Evolutionary conservation across 805 yeast species (phyloP), one percentile per base, ranked within the genome.

Genomic region (Candida endomychidarum): DNA sequence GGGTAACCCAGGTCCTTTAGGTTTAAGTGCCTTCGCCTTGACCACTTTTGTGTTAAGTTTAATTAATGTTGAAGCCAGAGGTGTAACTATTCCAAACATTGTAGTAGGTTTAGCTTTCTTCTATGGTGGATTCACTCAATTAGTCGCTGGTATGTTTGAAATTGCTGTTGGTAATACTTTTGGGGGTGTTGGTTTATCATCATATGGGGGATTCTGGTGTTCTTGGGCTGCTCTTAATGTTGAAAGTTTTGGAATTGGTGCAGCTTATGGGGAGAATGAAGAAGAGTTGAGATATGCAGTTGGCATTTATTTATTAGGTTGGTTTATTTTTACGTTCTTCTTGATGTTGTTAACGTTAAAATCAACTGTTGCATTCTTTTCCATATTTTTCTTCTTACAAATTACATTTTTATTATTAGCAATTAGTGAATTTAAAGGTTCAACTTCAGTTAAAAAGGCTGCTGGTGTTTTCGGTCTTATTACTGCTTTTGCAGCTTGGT

Each of bases 1-100:
- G 64, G 90, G 83, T 42, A 83, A 83, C 52, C 90, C 91, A 18
- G 85, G 84, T 34, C 90, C 90, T 16, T 64, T 83, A 46, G 91
- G 90, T 11, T 65, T 84, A 43, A 75, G 80, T 20, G 86, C 83
- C 18, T 83, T 83, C 61, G 86, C 87, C 11, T 63, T 80, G 49
- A 78, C 85, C 16, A 78, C 84, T 31, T 77, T 83, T 57, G 83
- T 81, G 20, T 68, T 83, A 28, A 78, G 86, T 2, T 54, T 83
- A 51, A 67, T 77, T 41, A 83, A 83, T 55, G 74, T 77, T 22
- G 78, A 75, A 30, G 87, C 86, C 9, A 77, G 84, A 68, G 86
- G 87, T 37, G 84, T 81, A 32, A 63, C 71, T 5, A 73, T 77
- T 31, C 75, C 78, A 24, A 77, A 78, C 44, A 63, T 83, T 37